These are phyloP conservation scores for Astragalus membranaceus DNA, from an alignment of 306 rosid genomes.

Conservation along the genomic window DNA sequence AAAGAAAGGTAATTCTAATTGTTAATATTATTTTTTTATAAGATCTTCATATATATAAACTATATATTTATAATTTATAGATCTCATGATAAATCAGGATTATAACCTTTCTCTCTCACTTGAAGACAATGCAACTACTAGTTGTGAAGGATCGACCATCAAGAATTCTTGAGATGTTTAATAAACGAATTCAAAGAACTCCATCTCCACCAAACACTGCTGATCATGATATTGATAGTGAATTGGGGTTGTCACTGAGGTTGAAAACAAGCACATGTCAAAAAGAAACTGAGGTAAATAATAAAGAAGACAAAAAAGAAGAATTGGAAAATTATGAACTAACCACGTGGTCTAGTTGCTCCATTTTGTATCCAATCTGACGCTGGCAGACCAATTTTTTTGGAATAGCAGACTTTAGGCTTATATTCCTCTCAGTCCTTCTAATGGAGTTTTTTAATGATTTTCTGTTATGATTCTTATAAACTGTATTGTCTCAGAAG, in stretches of 20 bases:
- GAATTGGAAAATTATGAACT: not conserved
- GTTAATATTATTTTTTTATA: not conserved
- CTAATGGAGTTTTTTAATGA: too few relatives aligned
- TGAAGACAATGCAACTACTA: conserved; percentile 28
- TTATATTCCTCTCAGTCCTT: too few relatives aligned
- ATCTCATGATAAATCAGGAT: conserved; percentile 36
- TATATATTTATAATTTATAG: not conserved
- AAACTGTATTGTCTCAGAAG: too few relatives aligned
- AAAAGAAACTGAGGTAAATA: conserved; percentile 13
- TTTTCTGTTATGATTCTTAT: too few relatives aligned
- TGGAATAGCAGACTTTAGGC: too few relatives aligned
- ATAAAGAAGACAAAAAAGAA: conserved; percentile 12
- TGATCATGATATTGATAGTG: conserved; percentile 26
- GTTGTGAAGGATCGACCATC: conserved; percentile 27
- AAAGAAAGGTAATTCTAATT: conserved; percentile 39
- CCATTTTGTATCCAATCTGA: too few relatives aligned
- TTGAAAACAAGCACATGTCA: conserved; percentile 34
- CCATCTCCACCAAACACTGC: conserved; percentile 14
- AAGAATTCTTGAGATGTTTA: conserved; percentile 22
- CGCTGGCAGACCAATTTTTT: too few relatives aligned
- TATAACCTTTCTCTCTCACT: conserved; percentile 47
- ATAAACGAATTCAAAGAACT: conserved; percentile 16
- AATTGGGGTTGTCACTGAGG: conserved; percentile 69
- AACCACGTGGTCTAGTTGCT: too few relatives aligned
- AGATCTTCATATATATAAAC: not conserved